Evolutionary conservation across 306 rosid genomes (phyloP), one percentile per base, ranked within the genome.

Genomic region (Gastrolobium villosum): DNA sequence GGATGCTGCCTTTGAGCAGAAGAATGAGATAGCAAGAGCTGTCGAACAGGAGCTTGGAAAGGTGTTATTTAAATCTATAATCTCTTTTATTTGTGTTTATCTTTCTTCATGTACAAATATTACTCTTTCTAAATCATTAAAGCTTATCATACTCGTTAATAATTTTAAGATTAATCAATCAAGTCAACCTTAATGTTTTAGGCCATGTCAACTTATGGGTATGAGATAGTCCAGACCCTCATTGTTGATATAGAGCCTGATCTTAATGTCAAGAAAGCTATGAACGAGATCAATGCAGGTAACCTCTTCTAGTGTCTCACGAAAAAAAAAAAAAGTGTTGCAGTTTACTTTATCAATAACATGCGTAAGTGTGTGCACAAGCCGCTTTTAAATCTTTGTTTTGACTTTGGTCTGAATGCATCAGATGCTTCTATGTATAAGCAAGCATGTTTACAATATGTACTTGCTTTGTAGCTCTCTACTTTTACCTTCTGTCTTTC

Each of bases 261-360:
- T 43, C 73, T 36, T 57, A 79, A 71, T 40, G 82, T 86, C 63
- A 84, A 89, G 85, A 78, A 65, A 70, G 90, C 90, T 37, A 84
- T 88, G 79, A 86, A 88, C 3, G 91, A 88, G 76, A 83, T 81
- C 64, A 81, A 82, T 74, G 90, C 86, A 59, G 90, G 90, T 88
- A 79, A 36, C 31, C 7, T 45, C 32, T 39, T 30, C 8, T 2
- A 9, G 59, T 57, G 40, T 53, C 14, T 67, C 46, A 10, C 4
- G 30, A 20, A 65, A 46, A 6, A 35, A 20, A 20, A 20, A 46
- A 6, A 35, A 20, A 20, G 1, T 20, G 26, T 0, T 20, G 26
- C 14, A 9, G 57, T 37, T 80, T 13, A 5, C 37, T 43, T 20
- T 10, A 36, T 48, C 15, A 37, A 15, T 34, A 36, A 80, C 34